Conservation (phyloP, 116 monocot species). For the Dioscorea cayenensis region DNA sequence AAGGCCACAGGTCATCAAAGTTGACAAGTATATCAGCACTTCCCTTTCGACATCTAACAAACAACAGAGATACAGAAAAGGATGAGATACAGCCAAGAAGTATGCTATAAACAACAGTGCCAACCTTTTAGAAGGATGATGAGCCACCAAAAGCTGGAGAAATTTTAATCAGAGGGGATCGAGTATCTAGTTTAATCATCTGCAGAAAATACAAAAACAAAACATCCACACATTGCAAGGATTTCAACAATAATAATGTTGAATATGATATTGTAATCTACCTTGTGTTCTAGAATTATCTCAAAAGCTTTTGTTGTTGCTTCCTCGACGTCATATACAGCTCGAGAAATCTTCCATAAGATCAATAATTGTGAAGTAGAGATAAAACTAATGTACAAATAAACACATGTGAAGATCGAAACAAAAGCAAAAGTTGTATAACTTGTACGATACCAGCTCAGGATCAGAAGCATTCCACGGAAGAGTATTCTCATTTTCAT, state of each 20-base stretch:
- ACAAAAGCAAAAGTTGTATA: not conserved
- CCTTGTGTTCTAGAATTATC: constrained; percentile 66
- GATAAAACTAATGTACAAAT: not conserved
- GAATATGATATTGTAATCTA: not conserved
- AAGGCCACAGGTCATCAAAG: constrained; percentile 78
- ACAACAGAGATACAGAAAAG: constrained; percentile 4
- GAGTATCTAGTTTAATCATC: constrained; percentile 78
- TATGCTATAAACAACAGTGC: not conserved
- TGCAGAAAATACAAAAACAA: constrained; percentile 18
- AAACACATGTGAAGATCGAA: not conserved
- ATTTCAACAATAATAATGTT: not conserved
- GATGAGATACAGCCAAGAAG: not conserved
- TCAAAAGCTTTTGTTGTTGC: constrained; percentile 70
- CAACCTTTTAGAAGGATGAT: constrained; percentile 96
- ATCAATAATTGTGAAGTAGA: constrained; percentile 1
- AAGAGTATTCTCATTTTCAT: constrained; percentile 68
- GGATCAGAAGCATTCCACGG: constrained; percentile 60
- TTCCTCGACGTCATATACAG: constrained; percentile 92
- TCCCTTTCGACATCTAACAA: constrained; percentile 81
- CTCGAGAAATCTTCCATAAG: constrained; percentile 55
- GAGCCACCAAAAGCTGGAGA: constrained; percentile 81
- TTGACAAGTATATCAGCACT: constrained; percentile 75
- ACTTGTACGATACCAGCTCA: constrained; percentile 41
- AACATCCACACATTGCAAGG: not conserved
- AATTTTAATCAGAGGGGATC: constrained; percentile 75